Conservation (phyloP, 1,284 basidiomycete genomes). For the Ustilago curta region DNA sequence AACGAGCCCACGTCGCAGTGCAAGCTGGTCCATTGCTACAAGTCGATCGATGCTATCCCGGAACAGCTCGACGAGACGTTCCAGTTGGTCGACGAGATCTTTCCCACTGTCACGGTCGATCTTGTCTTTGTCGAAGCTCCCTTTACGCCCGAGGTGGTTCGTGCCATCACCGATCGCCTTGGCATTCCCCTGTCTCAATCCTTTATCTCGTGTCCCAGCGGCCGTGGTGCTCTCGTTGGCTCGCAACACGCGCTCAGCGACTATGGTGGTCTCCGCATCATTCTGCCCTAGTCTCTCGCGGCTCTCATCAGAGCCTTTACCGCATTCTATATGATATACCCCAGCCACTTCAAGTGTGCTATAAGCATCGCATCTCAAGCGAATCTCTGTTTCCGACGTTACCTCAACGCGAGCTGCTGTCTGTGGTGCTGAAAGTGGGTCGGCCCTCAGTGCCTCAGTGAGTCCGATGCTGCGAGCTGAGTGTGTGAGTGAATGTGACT, state of each 20-base stretch:
- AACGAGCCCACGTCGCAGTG: conserved; percentile 78
- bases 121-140: conserved; percentile 55
- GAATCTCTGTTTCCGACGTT: not conserved
- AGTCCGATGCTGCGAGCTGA: too few species aligned
- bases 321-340: conserved; percentile 6
- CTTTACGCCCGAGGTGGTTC: conserved; percentile 48
- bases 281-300: conserved; percentile 24
- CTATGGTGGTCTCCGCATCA: conserved; percentile 49
- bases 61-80: conserved; percentile 68
- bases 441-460: too few species aligned
- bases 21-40: conserved; percentile 77
- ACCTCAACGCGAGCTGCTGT: too few species aligned
- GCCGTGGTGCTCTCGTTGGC: conserved; percentile 27
- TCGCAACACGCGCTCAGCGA: conserved; percentile 33
- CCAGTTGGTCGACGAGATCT: conserved; percentile 60
- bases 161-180: conserved; percentile 33
- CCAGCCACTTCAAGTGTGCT: not conserved
- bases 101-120: conserved; percentile 59
- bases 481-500: not conserved
- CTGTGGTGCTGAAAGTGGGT: too few species aligned
- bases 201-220: conserved; percentile 55
- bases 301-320: not conserved
- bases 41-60: conserved; percentile 71
- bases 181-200: conserved; percentile 34
- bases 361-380: conserved; percentile 1